phyloP scores from a whole-genome alignment of 805 yeast species.

The Jamesozyma piceae region DNA sequence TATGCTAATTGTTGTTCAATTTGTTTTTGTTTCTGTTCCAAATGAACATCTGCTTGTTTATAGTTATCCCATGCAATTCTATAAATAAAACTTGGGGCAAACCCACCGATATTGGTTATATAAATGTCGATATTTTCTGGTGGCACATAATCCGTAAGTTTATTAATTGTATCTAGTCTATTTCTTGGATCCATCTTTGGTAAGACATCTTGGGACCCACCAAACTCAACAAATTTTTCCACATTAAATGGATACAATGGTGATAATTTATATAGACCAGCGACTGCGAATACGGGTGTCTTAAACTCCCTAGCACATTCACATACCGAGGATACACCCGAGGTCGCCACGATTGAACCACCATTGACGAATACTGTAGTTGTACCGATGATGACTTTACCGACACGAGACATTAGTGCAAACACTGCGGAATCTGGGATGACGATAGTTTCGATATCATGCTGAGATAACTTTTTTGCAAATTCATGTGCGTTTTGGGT shows the following conservation, averaged over 20 bases:
- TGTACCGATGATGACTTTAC: conserved; percentile 90
- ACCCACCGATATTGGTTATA: conserved; percentile 93
- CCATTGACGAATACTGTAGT: conserved; percentile 93
- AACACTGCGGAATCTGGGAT: conserved; percentile 89
- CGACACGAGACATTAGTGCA: conserved; percentile 95
- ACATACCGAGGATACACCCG: conserved; percentile 88
- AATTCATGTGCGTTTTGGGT: conserved; percentile 67
- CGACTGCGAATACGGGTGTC: conserved; percentile 94
- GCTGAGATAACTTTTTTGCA: conserved; percentile 69
- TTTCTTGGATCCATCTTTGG: conserved; percentile 57
- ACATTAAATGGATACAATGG: conserved; percentile 88
- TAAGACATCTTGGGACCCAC: conserved; percentile 49
- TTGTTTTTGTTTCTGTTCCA: conserved; percentile 26
- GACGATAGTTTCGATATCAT: conserved; percentile 80
- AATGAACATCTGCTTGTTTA: conserved; percentile 68
- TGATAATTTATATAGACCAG: conserved; percentile 86
- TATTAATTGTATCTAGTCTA: conserved; percentile 50
- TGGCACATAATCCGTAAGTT: conserved; percentile 79
- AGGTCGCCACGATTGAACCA: conserved; percentile 76
- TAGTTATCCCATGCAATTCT: conserved; percentile 92
- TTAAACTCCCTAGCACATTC: conserved; percentile 91
- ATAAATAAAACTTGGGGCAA: conserved; percentile 91
- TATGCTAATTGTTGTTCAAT: background rate
- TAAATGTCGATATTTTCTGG: conserved; percentile 92
- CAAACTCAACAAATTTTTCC: conserved; percentile 78